Conservation (phyloP, 75 land plant species). For the Selaginella tamariscina region DNA sequence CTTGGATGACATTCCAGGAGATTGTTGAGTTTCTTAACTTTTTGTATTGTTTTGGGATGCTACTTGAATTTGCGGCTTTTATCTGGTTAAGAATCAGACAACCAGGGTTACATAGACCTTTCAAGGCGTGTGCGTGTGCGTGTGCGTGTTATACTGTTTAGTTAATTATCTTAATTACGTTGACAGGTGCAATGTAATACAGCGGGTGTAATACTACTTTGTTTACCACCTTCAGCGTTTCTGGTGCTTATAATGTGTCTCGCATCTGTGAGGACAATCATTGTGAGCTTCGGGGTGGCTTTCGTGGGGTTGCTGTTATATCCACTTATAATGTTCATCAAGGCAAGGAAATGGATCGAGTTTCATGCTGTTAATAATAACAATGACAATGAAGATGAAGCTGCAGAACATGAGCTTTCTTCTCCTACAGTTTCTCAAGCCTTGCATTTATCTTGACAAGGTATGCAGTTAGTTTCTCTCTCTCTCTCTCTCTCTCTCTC, state of each 20-base stretch:
- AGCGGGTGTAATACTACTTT: not conserved
- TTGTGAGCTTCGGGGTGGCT: not conserved
- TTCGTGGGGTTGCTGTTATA: not conserved
- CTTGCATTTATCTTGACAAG: no score
- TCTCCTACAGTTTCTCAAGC: no score
- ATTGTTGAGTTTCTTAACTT: not conserved
- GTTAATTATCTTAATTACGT: no score
- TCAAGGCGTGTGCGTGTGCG: no score
- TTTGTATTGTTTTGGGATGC: constrained; percentile 9
- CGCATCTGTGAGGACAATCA: not conserved
- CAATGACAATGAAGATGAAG: no score
- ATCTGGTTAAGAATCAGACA: constrained; percentile 4
- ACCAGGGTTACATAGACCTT: not conserved
- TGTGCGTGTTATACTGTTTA: no score
- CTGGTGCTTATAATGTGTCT: constrained; percentile 3
- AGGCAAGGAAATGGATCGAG: not conserved
- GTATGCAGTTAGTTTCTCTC: no score
- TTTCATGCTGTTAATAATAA: no score
- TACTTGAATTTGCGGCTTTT: constrained; percentile 12
- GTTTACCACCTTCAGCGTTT: not conserved
- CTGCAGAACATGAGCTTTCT: no score
- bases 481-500: no score
- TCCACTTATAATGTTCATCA: not conserved
- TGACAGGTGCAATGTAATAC: not conserved
- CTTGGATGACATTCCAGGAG: constrained; percentile 7